phyloP scores from a whole-genome alignment of 495 filamentous ascomycete genomes.

The Lophiostoma macrostomum region DNA sequence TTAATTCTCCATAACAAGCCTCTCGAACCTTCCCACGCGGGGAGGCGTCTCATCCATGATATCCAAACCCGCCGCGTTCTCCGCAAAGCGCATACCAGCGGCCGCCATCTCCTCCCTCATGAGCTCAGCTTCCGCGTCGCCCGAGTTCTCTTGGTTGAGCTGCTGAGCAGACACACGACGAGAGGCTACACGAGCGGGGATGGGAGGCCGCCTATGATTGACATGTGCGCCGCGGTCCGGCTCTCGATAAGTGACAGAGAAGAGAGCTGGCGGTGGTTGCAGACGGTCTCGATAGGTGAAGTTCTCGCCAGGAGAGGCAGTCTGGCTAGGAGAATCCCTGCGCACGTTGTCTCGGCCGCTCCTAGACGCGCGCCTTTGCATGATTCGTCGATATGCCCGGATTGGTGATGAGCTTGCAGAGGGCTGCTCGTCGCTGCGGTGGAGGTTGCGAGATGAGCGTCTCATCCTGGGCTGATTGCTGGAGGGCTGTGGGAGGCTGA shows the following conservation, averaged over 20 bases:
- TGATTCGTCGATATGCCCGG: background rate
- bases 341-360: no score
- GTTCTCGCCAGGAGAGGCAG: no score
- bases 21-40: slow-evolving; percentile 31
- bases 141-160: slow-evolving; percentile 31
- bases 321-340: no score
- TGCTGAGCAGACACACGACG: slow-evolving; percentile 10
- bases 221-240: no score
- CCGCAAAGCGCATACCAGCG: slow-evolving; percentile 11
- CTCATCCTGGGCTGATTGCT: background rate
- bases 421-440: background rate
- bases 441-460: background rate
- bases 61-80: slow-evolving; percentile 8
- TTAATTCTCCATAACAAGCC: slow-evolving; percentile 10
- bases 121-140: slow-evolving; percentile 13
- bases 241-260: no score
- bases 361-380: background rate
- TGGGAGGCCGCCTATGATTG: background rate
- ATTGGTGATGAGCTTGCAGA: slow-evolving; percentile 1
- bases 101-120: slow-evolving; percentile 27
- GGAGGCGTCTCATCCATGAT: slow-evolving; percentile 36
- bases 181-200: background rate
- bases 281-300: no score
- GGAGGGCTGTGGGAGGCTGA: slow-evolving; percentile 5
- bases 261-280: no score